Base-by-base conservation (phyloP, 2,329 filamentous ascomycete genomes). In the Akanthomyces dipterigenus region DNA sequence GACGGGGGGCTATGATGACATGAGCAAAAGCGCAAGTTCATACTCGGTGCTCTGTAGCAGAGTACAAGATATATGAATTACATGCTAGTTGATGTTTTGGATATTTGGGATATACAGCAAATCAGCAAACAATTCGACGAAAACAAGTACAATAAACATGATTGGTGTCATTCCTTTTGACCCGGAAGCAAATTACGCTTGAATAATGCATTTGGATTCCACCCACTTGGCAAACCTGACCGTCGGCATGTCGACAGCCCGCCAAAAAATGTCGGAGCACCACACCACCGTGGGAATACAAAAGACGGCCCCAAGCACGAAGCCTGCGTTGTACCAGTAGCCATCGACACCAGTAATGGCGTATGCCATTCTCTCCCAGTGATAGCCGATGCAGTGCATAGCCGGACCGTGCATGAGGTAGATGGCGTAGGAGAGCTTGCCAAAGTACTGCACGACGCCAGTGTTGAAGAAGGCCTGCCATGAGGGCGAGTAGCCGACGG, bases 341-440 rank as follows among this genome's bases (percentile, higher is more conserved):
- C 75, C 77, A 58, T 82, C 78, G 5, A 72, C 72, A 6, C 82
- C 82, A 0, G 78, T 82, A 42, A 80, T 45, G 14, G 70, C 68
- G 70, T 78, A 84, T 1, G 75, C 79, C 71, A 77, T 76, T 38
- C 75, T 75, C 67, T 84, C 76, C 62, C 79, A 77, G 38, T 77
- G 73, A 65, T 83, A 85, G 12, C 82, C 82, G 20, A 80, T 66
- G 2, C 78, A 77, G 65, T 84, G 82, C 67, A 81, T 76, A 2
- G 80, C 76, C 3, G 82, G 80, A 0, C 83, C 82, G 68, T 87
- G 84, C 74, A 86, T 80, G 16, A 87, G 77, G 69, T 87, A 87
- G 28, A 87, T 68, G 55, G 82, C 79, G 67, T 84, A 87, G 57
- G 82, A 85, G 65, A 87, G 80, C 67, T 80, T 80, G 62, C 84